Evolutionary conservation across 495 filamentous ascomycete genomes (phyloP), one percentile per base, ranked within the genome.

Genomic region (Terfezia boudieri): DNA sequence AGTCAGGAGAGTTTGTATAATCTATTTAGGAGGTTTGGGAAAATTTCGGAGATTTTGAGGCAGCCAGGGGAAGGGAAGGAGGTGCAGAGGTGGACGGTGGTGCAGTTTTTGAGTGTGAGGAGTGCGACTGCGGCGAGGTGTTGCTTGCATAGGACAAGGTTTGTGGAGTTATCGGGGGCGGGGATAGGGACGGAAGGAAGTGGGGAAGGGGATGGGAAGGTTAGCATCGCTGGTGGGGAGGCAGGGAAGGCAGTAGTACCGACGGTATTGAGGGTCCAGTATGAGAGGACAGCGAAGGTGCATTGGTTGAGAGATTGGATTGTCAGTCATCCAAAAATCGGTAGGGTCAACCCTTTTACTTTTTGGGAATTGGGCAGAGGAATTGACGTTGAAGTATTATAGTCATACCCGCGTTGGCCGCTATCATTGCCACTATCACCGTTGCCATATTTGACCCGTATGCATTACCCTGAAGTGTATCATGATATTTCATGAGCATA

Each of bases 241-340:
- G 26, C 7, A 14, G 83, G 81, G 59, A 61, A 64, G n/a, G 79
- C 80, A 4, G 87, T 87, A 46, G 12, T 20, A 20, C 12, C 41
- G 41, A 20, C 14, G 0, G 73, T 73, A 10, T 68, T 98, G 54
- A 80, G 82, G 50, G 72, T 96, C 22, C 81, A 80, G 0, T 98
- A 92, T 59, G 82, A 92, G 62, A 76, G 80, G 56, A 80, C 79
- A 52, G 73, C 79, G 50, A 86, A 85, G 60, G 63, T 74, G 4
- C 81, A 86, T 56, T 82, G 79, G 69, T 77, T 92, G 56, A 79
- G 80, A 68, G 83, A 94, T 57, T 96, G 88, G 89, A 60, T 96
- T 17, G 66, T 84, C n/a, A 83, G 69, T 59, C 92, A 98, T 63
- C 92, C 92, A 4, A 72, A 85, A 26, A 82, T 95, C 35, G 49